Conservation (phyloP, 1,139 yeast genomes). For the Blastobotrys capitulatus region DNA sequence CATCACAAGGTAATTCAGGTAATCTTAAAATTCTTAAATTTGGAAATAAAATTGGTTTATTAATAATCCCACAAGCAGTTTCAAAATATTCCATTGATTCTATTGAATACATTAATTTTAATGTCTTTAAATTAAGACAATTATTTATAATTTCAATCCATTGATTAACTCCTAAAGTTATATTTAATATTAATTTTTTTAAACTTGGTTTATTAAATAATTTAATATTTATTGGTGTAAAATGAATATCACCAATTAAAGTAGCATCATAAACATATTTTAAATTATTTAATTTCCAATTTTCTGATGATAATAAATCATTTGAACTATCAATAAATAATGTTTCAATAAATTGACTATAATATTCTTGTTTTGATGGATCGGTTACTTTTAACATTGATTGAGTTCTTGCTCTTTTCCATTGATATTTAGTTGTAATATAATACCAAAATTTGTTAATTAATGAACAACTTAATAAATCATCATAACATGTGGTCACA, state of each 20-base stretch:
- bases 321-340: not conserved
- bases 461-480: not conserved
- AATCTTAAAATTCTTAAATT: not conserved
- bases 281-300: not conserved
- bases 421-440: not conserved
- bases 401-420: not conserved
- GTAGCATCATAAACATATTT: not conserved
- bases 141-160: not conserved
- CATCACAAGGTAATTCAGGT: not conserved
- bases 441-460: not conserved
- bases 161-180: not conserved
- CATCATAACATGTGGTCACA: not conserved
- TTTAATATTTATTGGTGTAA: not conserved
- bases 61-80: not conserved
- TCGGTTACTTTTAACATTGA: not conserved
- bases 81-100: not conserved
- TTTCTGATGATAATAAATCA: not conserved
- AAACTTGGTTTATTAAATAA: not conserved
- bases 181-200: not conserved
- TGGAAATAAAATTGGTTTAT: not conserved
- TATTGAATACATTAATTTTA: not conserved
- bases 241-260: not conserved
- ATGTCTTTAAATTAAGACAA: not conserved
- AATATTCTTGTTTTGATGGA: not conserved
- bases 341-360: not conserved